These are phyloP conservation scores for Paraleonurus japonicus DNA, from an alignment of 257 asterid genomes.

Conservation along the genomic window DNA sequence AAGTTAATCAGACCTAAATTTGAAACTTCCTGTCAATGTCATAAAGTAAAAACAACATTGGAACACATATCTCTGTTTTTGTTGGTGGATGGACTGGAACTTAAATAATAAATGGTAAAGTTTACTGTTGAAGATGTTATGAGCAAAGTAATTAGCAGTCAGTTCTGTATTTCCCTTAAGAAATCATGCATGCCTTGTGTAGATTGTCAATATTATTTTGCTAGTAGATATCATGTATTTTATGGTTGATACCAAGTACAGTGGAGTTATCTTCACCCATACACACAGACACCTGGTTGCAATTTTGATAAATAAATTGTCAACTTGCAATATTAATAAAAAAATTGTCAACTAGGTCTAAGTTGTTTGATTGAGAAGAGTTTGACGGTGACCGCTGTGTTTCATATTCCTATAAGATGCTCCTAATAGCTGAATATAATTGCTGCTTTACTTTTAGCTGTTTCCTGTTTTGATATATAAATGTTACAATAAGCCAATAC, in stretches of 20 bases:
- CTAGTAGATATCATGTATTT: constrained; percentile 1
- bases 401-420: too few species aligned
- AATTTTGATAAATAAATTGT: constrained; percentile 9
- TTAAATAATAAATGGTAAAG: constrained; percentile 12
- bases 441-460: background rate
- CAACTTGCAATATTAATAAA: constrained; percentile 3
- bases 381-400: background rate
- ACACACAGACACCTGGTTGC: background rate
- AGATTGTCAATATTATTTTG: constrained; percentile 13
- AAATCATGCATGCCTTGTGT: background rate
- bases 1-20: background rate
- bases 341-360: constrained; percentile 3
- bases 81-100: constrained; percentile 18
- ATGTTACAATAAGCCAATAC: background rate
- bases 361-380: constrained; percentile 8
- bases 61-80: constrained; percentile 7
- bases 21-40: background rate
- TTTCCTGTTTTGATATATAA: constrained; percentile 2
- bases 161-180: background rate
- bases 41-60: constrained; percentile 10
- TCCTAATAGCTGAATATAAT: background rate
- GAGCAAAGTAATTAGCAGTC: background rate
- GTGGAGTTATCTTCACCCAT: constrained; percentile 11
- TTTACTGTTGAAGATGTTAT: constrained; percentile 9
- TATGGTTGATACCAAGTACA: background rate